phyloP scores from a whole-genome alignment of 1,284 basidiomycete genomes.

The Cutaneotrichosporon mucoides region DNA sequence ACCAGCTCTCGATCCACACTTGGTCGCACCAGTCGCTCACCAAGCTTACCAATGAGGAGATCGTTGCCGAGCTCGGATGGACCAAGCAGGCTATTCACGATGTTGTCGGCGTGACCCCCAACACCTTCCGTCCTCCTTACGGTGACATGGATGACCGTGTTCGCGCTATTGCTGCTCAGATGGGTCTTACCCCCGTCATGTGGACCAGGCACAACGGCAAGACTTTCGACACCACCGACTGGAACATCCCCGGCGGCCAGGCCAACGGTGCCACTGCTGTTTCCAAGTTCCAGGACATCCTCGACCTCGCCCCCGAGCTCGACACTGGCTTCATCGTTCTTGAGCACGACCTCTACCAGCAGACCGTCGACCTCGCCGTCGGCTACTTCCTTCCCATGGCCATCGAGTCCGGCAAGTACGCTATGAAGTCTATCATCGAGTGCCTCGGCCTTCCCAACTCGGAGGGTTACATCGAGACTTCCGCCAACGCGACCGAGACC shows the following conservation, averaged over 20 bases:
- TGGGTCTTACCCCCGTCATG: slow-evolving; percentile 48
- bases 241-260: slow-evolving; percentile 70
- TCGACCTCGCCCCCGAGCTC: slow-evolving; percentile 44
- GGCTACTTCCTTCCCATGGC: slow-evolving; percentile 73
- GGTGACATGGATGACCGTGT: slow-evolving; percentile 44
- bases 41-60: slow-evolving; percentile 73
- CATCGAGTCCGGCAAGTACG: slow-evolving; percentile 59
- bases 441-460: slow-evolving; percentile 57
- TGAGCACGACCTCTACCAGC: slow-evolving; percentile 77
- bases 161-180: slow-evolving; percentile 33
- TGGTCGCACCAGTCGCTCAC: slow-evolving; percentile 60
- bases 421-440: slow-evolving; percentile 57
- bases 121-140: slow-evolving; percentile 67
- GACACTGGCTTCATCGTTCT: slow-evolving; percentile 76
- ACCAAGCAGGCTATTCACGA: slow-evolving; percentile 82
- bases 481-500: slow-evolving; percentile 41
- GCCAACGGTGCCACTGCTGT: slow-evolving; percentile 62
- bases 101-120: slow-evolving; percentile 70
- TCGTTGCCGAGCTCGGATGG: slow-evolving; percentile 92
- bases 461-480: slow-evolving; percentile 50
- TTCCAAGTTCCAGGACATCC: slow-evolving; percentile 49
- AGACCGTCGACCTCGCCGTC: slow-evolving; percentile 80
- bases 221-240: slow-evolving; percentile 75
- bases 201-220: slow-evolving; percentile 44
- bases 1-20: slow-evolving; percentile 52